A percentile compares a stretch with the other conserved stretches of the same genome.
Conservation (phyloP, 257 asterid genomes). For the Salvia miltiorrhiza region DNA sequence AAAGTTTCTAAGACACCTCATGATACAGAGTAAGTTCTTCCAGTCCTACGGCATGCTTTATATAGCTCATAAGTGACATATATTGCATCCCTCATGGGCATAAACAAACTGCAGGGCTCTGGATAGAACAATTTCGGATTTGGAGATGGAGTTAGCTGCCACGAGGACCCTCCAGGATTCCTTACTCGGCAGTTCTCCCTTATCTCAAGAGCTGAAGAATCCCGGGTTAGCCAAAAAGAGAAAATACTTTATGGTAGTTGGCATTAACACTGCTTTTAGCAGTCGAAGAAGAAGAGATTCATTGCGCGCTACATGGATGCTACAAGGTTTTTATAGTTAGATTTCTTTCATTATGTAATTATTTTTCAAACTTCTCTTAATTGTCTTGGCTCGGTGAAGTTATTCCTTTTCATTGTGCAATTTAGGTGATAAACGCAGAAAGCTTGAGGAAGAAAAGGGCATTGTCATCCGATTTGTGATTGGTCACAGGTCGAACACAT, state of each 20-base stretch:
- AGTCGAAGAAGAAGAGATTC: conserved; percentile 94
- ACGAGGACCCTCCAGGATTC: conserved; percentile 88
- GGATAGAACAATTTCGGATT: conserved; percentile 71
- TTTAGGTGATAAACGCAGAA: conserved; percentile 41
- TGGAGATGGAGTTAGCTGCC: conserved; percentile 86
- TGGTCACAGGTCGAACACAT: conserved; percentile 28
- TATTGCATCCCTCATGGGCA: conserved; percentile 12
- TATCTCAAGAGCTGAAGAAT: conserved; percentile 52
- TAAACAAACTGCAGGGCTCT: conserved; percentile 46
- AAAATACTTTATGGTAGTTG: conserved; percentile 81
- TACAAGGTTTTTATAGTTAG: conserved; percentile 46
- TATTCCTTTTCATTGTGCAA: conserved; percentile 14
- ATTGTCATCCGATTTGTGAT: conserved; percentile 41
- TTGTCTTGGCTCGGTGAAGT: conserved; percentile 1
- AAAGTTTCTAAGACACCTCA: conserved; percentile 56
- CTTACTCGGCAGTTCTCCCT: conserved; percentile 56
- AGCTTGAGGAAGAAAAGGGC: conserved; percentile 52
- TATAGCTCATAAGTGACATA: neutral
- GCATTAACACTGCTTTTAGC: conserved; percentile 84
- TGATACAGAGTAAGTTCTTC: conserved; percentile 51
- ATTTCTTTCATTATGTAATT: conserved; percentile 4
- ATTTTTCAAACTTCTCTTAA: neutral
- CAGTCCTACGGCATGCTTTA: conserved; percentile 1
- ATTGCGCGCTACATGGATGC: conserved; percentile 91
- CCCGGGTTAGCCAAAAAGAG: conserved; percentile 56